phyloP scores from a whole-genome alignment of 768 basidiomycete genomes.

The Pleurotus tuber-regium region DNA sequence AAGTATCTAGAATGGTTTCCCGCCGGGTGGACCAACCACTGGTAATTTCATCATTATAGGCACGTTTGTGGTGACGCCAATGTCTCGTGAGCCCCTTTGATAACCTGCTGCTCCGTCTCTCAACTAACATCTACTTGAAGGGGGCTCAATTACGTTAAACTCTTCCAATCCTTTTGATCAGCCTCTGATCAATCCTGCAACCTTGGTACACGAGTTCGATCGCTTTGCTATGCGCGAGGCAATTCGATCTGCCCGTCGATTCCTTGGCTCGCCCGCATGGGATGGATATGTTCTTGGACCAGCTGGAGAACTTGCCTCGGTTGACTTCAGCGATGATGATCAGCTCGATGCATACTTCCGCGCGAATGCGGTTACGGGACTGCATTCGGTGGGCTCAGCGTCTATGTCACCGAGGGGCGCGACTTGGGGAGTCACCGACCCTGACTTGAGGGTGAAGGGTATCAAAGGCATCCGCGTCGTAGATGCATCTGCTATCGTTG shows the following conservation, averaged over 20 bases:
- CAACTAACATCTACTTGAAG: constrained; percentile 8
- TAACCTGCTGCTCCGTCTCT: background rate
- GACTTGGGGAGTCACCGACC: constrained; percentile 32
- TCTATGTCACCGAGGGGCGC: background rate
- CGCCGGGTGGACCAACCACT: constrained; percentile 8
- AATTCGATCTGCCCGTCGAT: constrained; percentile 20
- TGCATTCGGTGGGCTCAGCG: background rate
- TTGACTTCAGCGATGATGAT: constrained; percentile 23
- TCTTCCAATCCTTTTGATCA: constrained; percentile 23
- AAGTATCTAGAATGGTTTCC: constrained; percentile 13
- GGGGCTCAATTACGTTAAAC: constrained; percentile 25
- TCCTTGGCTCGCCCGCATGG: constrained; percentile 27
- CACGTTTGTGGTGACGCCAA: constrained; percentile 21
- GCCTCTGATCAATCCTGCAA: constrained; percentile 25
- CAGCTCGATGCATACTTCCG: background rate
- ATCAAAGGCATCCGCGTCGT: constrained; percentile 3
- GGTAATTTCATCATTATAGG: constrained; percentile 16
- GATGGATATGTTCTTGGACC: constrained; percentile 22
- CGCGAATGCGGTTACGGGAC: background rate
- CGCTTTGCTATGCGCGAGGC: constrained; percentile 24
- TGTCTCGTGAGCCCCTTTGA: constrained; percentile 18
- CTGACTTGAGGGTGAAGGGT: constrained; percentile 35
- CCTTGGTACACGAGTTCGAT: constrained; percentile 20
- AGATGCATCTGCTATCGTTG: background rate
- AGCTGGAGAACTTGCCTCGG: constrained; percentile 15